Percentiles rank a stretch among this genome's conserved stretches.
These are phyloP conservation scores for Rhododendron williamsianum DNA, from an alignment of 148 eudicot genomes.

Conservation along the genomic window DNA sequence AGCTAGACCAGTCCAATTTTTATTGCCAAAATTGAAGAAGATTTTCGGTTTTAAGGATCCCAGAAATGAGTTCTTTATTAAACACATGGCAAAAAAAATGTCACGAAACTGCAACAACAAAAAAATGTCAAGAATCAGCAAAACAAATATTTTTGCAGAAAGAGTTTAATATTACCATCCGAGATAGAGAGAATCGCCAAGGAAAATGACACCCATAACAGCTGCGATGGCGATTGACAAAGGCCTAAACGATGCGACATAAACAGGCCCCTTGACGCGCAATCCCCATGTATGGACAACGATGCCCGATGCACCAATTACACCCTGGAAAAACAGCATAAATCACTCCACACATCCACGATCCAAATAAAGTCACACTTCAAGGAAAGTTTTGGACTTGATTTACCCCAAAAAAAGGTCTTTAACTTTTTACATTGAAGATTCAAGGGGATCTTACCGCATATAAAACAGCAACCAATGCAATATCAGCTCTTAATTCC, in stretches of 20 bases:
- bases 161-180: slow-evolving; percentile 44
- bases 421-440: too few species aligned
- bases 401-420: too few species aligned
- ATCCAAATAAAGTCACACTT: neutral
- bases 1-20: too few species aligned
- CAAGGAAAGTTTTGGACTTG: neutral
- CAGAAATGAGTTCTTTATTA: too few species aligned
- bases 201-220: slow-evolving; percentile 57
- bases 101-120: too few species aligned
- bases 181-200: slow-evolving; percentile 58
- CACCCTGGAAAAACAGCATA: too few species aligned
- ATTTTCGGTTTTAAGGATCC: too few species aligned
- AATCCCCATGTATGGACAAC: slow-evolving; percentile 49
- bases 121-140: too few species aligned
- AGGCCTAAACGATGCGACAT: slow-evolving; percentile 83
- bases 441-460: slow-evolving; percentile 33
- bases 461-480: slow-evolving; percentile 42
- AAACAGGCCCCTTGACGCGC: slow-evolving; percentile 64
- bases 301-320: neutral
- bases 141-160: too few species aligned
- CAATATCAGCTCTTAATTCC: slow-evolving; percentile 42
- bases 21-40: too few species aligned
- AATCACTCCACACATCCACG: neutral
- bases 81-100: too few species aligned
- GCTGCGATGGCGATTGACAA: slow-evolving; percentile 65